Evolutionary conservation across 2,329 filamentous ascomycete genomes (phyloP).

Genomic region (Verticillium nonalfalfae): DNA sequence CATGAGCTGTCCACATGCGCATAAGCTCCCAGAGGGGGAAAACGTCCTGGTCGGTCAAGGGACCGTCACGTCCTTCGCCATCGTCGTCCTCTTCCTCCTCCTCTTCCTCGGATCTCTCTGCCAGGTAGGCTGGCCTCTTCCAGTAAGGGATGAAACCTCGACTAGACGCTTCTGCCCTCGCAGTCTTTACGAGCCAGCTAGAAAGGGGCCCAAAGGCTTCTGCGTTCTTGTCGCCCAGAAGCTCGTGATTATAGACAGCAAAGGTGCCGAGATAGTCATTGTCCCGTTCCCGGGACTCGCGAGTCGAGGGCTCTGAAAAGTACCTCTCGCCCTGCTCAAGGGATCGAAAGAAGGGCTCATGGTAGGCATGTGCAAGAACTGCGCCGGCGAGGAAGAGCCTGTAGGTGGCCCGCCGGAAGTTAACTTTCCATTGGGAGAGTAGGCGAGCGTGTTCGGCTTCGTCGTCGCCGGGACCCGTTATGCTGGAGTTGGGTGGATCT

Average conservation of each 20-base stretch:
- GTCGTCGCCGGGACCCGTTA: neutral
- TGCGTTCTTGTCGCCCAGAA: slow-evolving; percentile 17
- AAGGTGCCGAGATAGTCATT: slow-evolving; percentile 5
- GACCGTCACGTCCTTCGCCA: neutral
- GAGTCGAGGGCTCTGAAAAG: neutral
- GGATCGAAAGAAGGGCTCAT: slow-evolving; percentile 1
- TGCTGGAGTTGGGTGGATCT: neutral
- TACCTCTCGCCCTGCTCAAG: neutral
- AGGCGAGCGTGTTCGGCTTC: neutral
- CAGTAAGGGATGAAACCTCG: slow-evolving; percentile 1
- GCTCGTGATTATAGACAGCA: slow-evolving; percentile 14
- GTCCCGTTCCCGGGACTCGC: neutral
- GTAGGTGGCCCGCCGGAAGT: slow-evolving; percentile 1
- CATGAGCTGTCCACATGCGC: slow-evolving; percentile 1
- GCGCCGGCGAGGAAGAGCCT: slow-evolving; percentile 4
- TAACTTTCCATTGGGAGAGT: neutral
- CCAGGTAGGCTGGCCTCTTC: neutral
- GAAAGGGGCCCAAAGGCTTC: slow-evolving; percentile 3
- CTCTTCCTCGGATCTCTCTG: neutral
- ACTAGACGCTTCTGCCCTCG: neutral
- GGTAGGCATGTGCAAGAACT: slow-evolving; percentile 1
- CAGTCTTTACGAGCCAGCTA: neutral
- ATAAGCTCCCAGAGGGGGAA: neutral
- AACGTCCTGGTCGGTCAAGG: neutral
- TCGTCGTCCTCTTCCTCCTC: neutral